Evolutionary conservation across 257 asterid species (phyloP).

Genomic region (Rehmannia glutinosa): DNA sequence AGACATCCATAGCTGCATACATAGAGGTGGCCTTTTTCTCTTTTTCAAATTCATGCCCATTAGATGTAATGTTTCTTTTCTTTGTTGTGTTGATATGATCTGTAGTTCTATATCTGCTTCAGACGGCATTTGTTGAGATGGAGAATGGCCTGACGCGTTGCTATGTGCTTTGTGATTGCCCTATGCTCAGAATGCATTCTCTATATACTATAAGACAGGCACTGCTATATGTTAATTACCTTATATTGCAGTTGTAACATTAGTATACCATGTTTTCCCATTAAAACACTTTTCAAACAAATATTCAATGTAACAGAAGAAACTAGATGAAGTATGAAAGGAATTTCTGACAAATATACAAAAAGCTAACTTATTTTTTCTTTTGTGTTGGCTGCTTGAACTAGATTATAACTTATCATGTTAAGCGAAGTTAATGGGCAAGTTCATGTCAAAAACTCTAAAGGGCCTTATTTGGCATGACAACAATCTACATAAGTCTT

Average conservation of each 20-base stretch:
- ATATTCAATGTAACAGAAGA: background rate
- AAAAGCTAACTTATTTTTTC: too few relatives aligned
- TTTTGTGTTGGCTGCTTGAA: too few relatives aligned
- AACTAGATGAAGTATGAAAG: background rate
- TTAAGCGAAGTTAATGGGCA: background rate
- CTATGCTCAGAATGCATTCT: background rate
- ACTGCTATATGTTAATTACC: background rate
- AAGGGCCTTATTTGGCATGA: too few relatives aligned
- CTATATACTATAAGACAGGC: background rate
- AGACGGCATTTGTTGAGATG: background rate
- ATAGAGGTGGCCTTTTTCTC: slow-evolving; percentile 58
- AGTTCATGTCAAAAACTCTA: too few relatives aligned
- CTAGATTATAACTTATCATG: background rate
- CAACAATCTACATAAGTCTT: too few relatives aligned
- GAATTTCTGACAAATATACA: background rate
- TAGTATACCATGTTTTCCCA: background rate
- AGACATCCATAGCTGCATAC: slow-evolving; percentile 76
- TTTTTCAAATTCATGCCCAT: background rate
- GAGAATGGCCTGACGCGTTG: background rate
- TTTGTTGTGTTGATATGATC: slow-evolving; percentile 6
- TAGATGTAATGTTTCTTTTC: background rate
- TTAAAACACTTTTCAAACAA: background rate
- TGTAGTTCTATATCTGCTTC: slow-evolving; percentile 1
- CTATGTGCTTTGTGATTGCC: slow-evolving; percentile 1
- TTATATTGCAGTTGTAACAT: background rate